Evolutionary conservation across 2,329 filamentous ascomycete species (phyloP).

Genomic region (Graphium sp.): DNA sequence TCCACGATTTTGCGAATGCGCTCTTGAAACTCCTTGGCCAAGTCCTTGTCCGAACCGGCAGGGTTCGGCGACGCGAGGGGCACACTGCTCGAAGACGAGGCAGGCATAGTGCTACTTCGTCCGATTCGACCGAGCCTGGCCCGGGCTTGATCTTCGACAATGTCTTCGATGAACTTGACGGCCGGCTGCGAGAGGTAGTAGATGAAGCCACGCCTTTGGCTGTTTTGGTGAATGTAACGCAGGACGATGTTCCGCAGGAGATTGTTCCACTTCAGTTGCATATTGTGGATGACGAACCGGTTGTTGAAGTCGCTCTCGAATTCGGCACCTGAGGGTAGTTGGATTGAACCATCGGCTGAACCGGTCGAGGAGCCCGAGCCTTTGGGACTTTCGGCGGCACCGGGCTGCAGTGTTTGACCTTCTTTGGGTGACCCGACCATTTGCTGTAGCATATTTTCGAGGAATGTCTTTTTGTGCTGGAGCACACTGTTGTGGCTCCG

Average conservation of each 20-base stretch:
- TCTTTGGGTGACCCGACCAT: constrained; percentile 15
- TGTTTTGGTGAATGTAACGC: constrained; percentile 93
- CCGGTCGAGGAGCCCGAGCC: constrained; percentile 23
- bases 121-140: constrained; percentile 32
- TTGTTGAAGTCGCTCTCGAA: constrained; percentile 95
- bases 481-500: constrained; percentile 37
- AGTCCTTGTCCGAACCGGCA: constrained; percentile 24
- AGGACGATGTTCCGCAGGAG: constrained; percentile 88
- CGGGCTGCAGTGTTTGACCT: constrained; percentile 3
- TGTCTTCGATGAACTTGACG: constrained; percentile 95
- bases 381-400: constrained; percentile 9
- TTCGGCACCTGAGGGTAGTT: constrained; percentile 57
- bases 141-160: constrained; percentile 85
- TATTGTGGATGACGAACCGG: constrained; percentile 93
- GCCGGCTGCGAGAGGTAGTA: constrained; percentile 94
- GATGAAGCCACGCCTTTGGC: constrained; percentile 86
- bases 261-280: constrained; percentile 98
- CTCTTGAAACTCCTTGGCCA: constrained; percentile 55
- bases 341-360: constrained; percentile 42
- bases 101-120: constrained; percentile 10
- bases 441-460: constrained; percentile 39
- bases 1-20: constrained; percentile 72
- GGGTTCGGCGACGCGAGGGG: constrained; percentile 7
- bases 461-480: constrained; percentile 37
- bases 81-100: constrained; percentile 8